phyloP scores from a whole-genome alignment of 75 land plant species.

The Pinus taeda region DNA sequence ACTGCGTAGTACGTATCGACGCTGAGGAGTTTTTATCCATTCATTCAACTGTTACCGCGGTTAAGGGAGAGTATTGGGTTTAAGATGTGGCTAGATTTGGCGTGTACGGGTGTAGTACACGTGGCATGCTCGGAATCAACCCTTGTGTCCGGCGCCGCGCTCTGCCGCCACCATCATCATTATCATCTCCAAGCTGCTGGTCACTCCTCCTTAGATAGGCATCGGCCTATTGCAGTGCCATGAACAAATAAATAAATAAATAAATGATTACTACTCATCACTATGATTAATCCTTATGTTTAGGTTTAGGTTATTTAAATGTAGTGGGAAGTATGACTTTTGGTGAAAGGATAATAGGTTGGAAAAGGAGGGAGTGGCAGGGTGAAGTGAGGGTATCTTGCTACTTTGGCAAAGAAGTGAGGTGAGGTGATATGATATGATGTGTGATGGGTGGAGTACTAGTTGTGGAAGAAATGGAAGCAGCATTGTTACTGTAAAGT shows the following conservation, averaged over 20 bases:
- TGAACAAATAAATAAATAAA: no score
- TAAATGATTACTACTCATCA: no score
- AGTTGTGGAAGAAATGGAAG: background rate
- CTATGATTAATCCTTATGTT: no score
- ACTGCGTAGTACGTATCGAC: background rate
- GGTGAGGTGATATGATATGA: background rate
- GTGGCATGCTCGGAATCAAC: background rate
- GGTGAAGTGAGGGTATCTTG: background rate
- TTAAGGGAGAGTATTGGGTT: background rate
- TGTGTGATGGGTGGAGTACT: background rate
- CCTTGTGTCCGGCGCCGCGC: background rate
- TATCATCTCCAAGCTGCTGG: no score
- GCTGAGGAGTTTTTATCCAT: background rate
- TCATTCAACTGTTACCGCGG: background rate
- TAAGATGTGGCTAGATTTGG: constrained; percentile 9
- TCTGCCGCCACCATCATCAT: background rate
- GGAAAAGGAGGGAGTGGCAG: background rate
- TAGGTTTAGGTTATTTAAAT: no score
- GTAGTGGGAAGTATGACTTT: background rate
- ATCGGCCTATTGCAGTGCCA: no score
- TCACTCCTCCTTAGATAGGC: no score
- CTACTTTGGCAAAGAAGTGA: background rate
- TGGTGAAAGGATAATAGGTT: background rate
- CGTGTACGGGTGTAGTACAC: background rate
- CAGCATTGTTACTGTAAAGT: background rate